Percentiles rank a stretch among this genome's conserved stretches.
These are phyloP conservation scores for Bipolaris sorokiniana DNA, from an alignment of 2,329 filamentous ascomycete species.

Conservation along the genomic window DNA sequence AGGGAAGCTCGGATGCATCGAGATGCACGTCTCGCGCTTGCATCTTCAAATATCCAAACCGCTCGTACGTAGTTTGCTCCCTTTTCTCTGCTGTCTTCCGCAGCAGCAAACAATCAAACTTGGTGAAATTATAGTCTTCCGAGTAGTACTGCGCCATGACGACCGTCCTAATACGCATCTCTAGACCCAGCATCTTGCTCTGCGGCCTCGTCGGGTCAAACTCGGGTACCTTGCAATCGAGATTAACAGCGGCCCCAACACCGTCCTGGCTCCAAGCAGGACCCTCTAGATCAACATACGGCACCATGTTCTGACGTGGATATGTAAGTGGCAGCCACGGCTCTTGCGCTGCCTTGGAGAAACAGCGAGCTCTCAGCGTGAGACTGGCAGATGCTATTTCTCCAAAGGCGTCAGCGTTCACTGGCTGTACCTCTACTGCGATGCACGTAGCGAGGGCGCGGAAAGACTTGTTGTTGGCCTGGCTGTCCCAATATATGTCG, in stretches of 20 bases:
- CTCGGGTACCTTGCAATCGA: not conserved
- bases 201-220: not conserved
- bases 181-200: not conserved
- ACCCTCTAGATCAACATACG: not conserved
- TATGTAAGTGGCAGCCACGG: not conserved
- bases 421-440: not conserved
- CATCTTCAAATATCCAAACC: not conserved
- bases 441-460: not conserved
- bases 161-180: not conserved
- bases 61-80: not conserved
- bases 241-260: not conserved
- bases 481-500: not conserved
- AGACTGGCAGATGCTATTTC: not conserved
- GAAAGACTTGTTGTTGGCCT: accelerated
- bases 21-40: not conserved
- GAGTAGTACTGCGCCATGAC: not conserved
- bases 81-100: not conserved
- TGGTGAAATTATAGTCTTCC: not conserved
- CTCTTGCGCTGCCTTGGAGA: not conserved
- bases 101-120: not conserved
- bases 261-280: not conserved
- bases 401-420: not conserved
- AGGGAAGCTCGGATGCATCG: not conserved
- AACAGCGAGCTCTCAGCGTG: not conserved
- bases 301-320: not conserved